Percentiles rank a stretch among this genome's conserved stretches.
phyloP scores from a whole-genome alignment of 257 asterid species.

The Plectranthus barbatus region DNA sequence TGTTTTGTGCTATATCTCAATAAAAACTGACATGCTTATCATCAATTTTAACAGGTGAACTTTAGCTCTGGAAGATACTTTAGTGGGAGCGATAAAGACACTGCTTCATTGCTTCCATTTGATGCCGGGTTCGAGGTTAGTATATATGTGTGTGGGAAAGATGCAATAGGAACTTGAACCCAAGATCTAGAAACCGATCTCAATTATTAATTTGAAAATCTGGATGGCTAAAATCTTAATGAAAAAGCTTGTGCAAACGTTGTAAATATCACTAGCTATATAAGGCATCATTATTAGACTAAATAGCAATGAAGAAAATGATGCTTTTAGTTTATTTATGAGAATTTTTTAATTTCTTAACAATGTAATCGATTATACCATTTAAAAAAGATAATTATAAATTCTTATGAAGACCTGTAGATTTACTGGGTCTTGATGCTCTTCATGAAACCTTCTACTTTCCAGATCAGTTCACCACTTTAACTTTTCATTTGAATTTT shows the following conservation, averaged over 20 bases:
- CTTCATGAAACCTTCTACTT: neutral
- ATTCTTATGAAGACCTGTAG: neutral
- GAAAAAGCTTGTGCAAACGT: too few relatives aligned
- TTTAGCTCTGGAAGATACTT: slow-evolving; percentile 93
- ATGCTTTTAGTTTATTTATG: too few relatives aligned
- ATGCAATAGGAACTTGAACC: too few relatives aligned
- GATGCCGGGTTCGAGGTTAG: slow-evolving; percentile 97
- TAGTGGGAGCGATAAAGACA: slow-evolving; percentile 51
- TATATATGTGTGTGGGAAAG: too few relatives aligned
- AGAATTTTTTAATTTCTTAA: too few relatives aligned
- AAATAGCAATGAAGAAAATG: too few relatives aligned
- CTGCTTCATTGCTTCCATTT: slow-evolving; percentile 69
- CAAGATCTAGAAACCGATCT: too few relatives aligned
- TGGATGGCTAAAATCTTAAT: too few relatives aligned
- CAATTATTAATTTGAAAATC: too few relatives aligned
- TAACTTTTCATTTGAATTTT: slow-evolving; percentile 6
- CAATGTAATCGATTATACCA: slow-evolving; percentile 9
- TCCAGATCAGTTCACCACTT: slow-evolving; percentile 1
- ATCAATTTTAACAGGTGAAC: slow-evolving; percentile 57
- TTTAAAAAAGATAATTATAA: neutral
- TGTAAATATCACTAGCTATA: too few relatives aligned
- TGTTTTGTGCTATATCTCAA: neutral
- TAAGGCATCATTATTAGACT: too few relatives aligned
- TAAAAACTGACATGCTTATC: slow-evolving; percentile 12
- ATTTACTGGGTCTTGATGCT: neutral